These are phyloP conservation scores for Zychaea mexicana DNA, from an alignment of 371 early-diverging fungal species.

Conservation along the genomic window DNA sequence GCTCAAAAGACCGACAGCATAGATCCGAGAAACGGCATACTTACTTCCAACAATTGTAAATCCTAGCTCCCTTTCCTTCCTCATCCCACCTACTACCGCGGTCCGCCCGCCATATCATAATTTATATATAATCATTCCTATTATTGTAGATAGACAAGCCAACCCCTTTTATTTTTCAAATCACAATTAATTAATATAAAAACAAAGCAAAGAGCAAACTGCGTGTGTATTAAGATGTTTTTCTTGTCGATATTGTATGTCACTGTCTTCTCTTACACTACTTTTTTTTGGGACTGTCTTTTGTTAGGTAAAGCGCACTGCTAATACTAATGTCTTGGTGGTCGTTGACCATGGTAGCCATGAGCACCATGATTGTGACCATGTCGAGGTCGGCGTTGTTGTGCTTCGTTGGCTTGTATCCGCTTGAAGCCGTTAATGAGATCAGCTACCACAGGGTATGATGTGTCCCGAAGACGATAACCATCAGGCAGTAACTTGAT, in stretches of 20 bases:
- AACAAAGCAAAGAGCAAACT: no score
- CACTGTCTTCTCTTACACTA: constrained; percentile 3
- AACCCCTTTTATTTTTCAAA: not conserved
- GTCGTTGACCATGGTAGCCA: not conserved
- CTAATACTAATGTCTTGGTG: constrained; percentile 2
- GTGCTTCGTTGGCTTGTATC: constrained; percentile 24
- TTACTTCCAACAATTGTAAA: constrained; percentile 16
- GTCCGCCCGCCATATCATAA: no score
- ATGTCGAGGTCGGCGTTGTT: constrained; percentile 13
- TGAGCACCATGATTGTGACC: not conserved
- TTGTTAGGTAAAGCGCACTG: no score
- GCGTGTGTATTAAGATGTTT: no score
- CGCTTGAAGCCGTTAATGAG: constrained; percentile 74
- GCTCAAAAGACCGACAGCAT: constrained; percentile 56
- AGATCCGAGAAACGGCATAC: constrained; percentile 67
- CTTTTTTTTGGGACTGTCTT: no score
- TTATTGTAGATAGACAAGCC: not conserved
- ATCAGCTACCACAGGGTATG: constrained; percentile 59
- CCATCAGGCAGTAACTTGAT: constrained; percentile 67
- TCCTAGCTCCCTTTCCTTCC: no score
- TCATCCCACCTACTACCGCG: no score
- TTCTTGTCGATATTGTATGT: no score
- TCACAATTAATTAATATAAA: not conserved
- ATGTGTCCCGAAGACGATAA: constrained; percentile 55
- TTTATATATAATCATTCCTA: not conserved